Conservation (phyloP, 2,329 filamentous ascomycete genomes). For the Penicillium sp. region DNA sequence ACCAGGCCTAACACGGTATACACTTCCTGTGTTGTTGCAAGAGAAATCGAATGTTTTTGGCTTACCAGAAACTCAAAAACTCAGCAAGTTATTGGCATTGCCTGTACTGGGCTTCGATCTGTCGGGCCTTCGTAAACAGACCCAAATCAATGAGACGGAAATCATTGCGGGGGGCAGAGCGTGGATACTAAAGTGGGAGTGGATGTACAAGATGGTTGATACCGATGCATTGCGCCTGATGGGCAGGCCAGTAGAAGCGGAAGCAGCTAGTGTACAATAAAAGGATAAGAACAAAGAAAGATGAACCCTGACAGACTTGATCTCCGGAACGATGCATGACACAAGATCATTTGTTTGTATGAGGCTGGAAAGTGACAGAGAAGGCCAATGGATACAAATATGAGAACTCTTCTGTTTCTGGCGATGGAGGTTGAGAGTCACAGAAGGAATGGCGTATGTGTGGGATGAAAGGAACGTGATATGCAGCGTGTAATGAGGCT, state of each 20-base stretch:
- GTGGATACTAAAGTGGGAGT: constrained; percentile 38
- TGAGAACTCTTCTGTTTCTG: constrained; percentile 5
- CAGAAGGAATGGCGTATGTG: constrained; percentile 1
- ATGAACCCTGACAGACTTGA: constrained; percentile 15
- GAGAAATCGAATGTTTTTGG: not conserved
- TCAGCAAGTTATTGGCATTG: constrained; percentile 23
- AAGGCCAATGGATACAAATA: constrained; percentile 13
- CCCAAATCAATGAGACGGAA: constrained; percentile 1
- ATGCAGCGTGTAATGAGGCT: not conserved
- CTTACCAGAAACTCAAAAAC: not conserved
- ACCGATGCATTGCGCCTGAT: constrained; percentile 31
- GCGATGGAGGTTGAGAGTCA: not conserved
- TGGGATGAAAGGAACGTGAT: constrained; percentile 11
- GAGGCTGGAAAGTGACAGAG: constrained; percentile 15
- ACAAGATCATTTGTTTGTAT: constrained; percentile 19
- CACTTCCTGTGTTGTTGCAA: constrained; percentile 40
- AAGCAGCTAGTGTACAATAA: constrained; percentile 28
- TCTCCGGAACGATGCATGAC: constrained; percentile 25
- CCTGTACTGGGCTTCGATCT: constrained; percentile 29
- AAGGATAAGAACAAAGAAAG: constrained; percentile 11
- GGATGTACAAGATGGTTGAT: constrained; percentile 43
- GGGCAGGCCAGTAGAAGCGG: constrained; percentile 26
- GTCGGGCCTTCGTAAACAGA: constrained; percentile 4
- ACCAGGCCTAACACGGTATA: constrained; percentile 41
- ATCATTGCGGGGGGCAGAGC: constrained; percentile 2